Percentiles rank a stretch among this genome's conserved stretches.
phyloP scores from a whole-genome alignment of 345 rosid genomes.

The Erysimum cheiranthoides region DNA sequence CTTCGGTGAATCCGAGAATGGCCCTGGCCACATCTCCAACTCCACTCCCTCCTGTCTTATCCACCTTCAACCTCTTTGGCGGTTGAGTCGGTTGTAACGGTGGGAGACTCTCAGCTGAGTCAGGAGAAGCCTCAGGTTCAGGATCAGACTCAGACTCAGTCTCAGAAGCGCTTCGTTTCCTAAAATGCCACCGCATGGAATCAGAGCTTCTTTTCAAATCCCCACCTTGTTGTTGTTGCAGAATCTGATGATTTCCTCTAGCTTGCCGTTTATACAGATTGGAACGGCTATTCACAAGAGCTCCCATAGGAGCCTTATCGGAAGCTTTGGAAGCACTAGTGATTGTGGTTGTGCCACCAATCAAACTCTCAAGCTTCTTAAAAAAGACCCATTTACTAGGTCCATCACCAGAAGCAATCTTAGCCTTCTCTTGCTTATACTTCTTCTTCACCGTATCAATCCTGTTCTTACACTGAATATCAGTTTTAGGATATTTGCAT shows the following conservation, averaged over 20 bases:
- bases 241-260: slow-evolving; percentile 14
- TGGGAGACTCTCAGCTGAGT: slow-evolving; percentile 57
- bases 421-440: slow-evolving; percentile 82
- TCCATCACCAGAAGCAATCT: slow-evolving; percentile 60
- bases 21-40: slow-evolving; percentile 66
- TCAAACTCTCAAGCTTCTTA: slow-evolving; percentile 63
- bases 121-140: slow-evolving; percentile 46
- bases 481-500: slow-evolving; percentile 68
- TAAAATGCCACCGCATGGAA: slow-evolving; percentile 50
- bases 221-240: slow-evolving; percentile 19
- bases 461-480: slow-evolving; percentile 93
- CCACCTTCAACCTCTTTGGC: slow-evolving; percentile 43
- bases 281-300: slow-evolving; percentile 53
- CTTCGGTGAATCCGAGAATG: slow-evolving; percentile 71
- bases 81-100: slow-evolving; percentile 39
- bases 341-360: slow-evolving; percentile 52
- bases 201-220: slow-evolving; percentile 38
- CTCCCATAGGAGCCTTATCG: slow-evolving; percentile 57
- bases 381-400: slow-evolving; percentile 80
- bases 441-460: slow-evolving; percentile 96
- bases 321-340: slow-evolving; percentile 22
- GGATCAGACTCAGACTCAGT: slow-evolving; percentile 51
- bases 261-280: slow-evolving; percentile 37
- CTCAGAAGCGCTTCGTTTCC: slow-evolving; percentile 52
- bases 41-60: slow-evolving; percentile 32